Base-by-base conservation (phyloP, 2,329 filamentous ascomycete genomes). In the Aureobasidium sp. region DNA sequence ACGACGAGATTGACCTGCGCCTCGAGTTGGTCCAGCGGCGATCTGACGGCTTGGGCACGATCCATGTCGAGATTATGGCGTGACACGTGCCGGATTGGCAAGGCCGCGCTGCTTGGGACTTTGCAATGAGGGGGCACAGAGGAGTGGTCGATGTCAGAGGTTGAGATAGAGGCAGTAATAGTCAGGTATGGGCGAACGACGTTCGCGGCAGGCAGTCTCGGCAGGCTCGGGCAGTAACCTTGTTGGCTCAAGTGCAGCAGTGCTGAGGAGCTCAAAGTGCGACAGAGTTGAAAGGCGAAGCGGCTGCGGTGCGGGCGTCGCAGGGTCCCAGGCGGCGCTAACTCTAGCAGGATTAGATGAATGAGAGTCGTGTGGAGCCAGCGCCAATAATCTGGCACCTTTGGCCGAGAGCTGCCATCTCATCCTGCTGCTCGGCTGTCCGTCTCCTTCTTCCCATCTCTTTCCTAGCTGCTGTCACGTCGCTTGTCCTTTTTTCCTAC, bases 1-100 rank as follows among this genome's bases (percentile, higher is more conserved):
- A 80, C 78, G 39, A 79, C 74, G 53, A 74, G 71, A 65, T 80
- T 80, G 64, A 81, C 67, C 71, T 79, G 78, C 62, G 72, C 70
- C 67, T 80, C 76, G 63, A 81, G 70, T 62, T 73, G 73, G 64
- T 80, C 77, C 59, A 80, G 70, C 52, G 75, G 63, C 22, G 67
- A 67, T 39, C 65, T 62, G n/a, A 53, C 36, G 48, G 56, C 53
- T 61, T 41, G 67, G 56, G 36, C 62, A 47, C 36, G 48, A 34
- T 64, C 62, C 62, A 64, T 64, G 41, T 61, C 34, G 56, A 51
- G 31, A 61, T 49, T 37, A 60, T 63, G 47, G 47, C 37, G 47
- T 56, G 62, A 61, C 49, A 56, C 37, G 42, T 45, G 48, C 41
- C 20, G 45, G 62, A 22, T 31, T 27, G 49, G 31, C 25, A 31